Base-by-base conservation (phyloP, 108 stramenopile genomes). In the Chaetoceros tenuissimus region DNA sequence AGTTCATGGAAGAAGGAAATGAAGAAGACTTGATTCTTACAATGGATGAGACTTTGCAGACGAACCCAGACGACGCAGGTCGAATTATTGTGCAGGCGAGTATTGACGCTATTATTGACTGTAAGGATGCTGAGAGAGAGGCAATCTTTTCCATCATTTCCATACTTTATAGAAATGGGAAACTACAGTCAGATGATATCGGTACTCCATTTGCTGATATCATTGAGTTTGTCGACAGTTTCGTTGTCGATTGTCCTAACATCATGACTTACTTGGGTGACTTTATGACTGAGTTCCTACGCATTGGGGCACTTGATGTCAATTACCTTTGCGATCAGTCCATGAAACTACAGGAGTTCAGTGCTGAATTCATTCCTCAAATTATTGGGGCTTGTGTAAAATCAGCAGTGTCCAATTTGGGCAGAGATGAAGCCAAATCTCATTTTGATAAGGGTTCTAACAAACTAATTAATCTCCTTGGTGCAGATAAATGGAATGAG, bases 141-240 rank as follows among this genome's bases (percentile, higher is more conserved):
- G 72, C 79, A 3, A 82, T 85, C 31, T 65, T 78, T 51, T 50
- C 57, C 0, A 71, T 87, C 48, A 53, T 91, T 24, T n/a, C 66
- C 49, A 69, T 79, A 23, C 58, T 85, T 5, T 69, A 62, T 46
- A 50, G 80, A 53, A 68, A 82, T 3, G 61, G 53, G 3, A 85
- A 78, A 55, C 29, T 91, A 8, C 53, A 76, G 2, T 31, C 30
- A 20, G 48, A 46, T 27, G 83, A 91, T 57, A 68, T 87, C 25
- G 55, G 66, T 49, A 55, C n/a, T 26, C 68, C 79, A 1, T 34
- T 85, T 62, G 49, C 34, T 1, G 84, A 83, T 13, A 5, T 70
- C 23, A 72, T 91, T 48, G 85, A 91, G 60, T 87, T 85, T 55
- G 72, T 91, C 56, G 81, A 85, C 50, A 67, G 67, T 52, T 74